Base-by-base conservation (phyloP, 2,329 filamentous ascomycete genomes). In the Cryphonectria naterciae region DNA sequence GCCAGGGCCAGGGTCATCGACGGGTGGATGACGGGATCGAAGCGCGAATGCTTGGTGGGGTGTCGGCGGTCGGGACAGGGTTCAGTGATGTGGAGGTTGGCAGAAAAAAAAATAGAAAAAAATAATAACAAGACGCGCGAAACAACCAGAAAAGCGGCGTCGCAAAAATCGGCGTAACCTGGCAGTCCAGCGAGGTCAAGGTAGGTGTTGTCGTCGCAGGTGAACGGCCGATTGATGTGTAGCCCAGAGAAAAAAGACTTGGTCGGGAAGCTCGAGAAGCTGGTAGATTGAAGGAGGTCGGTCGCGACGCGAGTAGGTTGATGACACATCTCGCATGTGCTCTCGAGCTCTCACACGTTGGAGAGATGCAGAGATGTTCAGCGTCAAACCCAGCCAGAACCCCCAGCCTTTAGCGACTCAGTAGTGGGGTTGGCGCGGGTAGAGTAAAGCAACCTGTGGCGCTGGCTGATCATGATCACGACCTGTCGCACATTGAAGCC, bases 21-120 rank as follows among this genome's bases (percentile, higher is more conserved):
- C 35, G 62, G 46, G 63, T 39, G n/a, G 65, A 61, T 32, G 52
- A 35, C 69, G 35, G 52, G 46, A 46, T 68, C 56, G 52, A 58
- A 35, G 52, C 56, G 41, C 37, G 52, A 32, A 10, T 64, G 61
- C 61, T n/a, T 35, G 60, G 65, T 67, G 39, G 52, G 37, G 52
- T 67, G 65, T 43, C 49, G 65, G 54, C 65, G 39, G 28, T n/a
- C 54, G 43, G 41, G 60, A 52, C 58, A 68, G 67, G 67, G 58
- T 58, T 56, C 17, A 25, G 58, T 46, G n/a, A 32, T 64, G 60
- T 68, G 67, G 67, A 62, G 67, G 28, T 35, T 35, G 61, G 62
- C 60, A 69, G 41, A 69, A 66, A 60, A 69, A 28, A 65, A 54
- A 63, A 37, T 52, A 25, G 25, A 11, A 17, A 58, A 58, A 32